A percentile compares a stretch with the other conserved stretches of the same genome.
Evolutionary conservation across 106 monocot genomes (phyloP).

Genomic region (Allium cepa): DNA sequence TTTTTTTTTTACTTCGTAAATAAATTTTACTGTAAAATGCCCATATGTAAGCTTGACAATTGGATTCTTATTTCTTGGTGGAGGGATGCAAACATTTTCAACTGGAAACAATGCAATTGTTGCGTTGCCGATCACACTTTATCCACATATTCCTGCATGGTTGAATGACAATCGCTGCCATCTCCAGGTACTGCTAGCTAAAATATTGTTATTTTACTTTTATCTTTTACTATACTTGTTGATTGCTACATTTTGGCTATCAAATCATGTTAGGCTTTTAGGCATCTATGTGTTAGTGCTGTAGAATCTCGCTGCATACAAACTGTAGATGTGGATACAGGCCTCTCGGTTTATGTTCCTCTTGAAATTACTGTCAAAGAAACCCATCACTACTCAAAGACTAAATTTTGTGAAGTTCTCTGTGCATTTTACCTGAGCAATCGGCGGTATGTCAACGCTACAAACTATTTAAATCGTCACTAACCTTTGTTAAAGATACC

Average conservation of each 20-base stretch:
- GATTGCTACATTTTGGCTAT: neutral
- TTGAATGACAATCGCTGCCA: constrained; percentile 98
- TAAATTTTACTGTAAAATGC: no score
- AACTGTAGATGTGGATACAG: no score
- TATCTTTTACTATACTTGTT: neutral
- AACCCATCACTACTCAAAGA: no score
- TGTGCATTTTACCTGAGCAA: no score
- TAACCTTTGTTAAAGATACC: no score
- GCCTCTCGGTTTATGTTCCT: constrained; percentile 85
- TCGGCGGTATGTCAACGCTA: constrained; percentile 50
- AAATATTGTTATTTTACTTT: neutral
- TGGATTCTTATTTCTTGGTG: no score
- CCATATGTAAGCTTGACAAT: no score
- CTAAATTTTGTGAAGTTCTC: no score
- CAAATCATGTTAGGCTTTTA: constrained; percentile 59
- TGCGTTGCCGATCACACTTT: constrained; percentile 78
- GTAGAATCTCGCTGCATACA: no score
- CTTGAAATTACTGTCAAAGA: constrained; percentile 73
- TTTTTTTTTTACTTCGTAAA: no score
- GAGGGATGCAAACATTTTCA: no score
- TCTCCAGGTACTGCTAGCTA: constrained; percentile 55
- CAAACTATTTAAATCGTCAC: no score
- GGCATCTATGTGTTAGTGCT: constrained; percentile 89
- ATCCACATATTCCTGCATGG: constrained; percentile 88
- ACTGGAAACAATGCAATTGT: constrained; percentile 86